Conservation (phyloP, 1,139 yeast species). For the Blastobotrys arbuscula region DNA sequence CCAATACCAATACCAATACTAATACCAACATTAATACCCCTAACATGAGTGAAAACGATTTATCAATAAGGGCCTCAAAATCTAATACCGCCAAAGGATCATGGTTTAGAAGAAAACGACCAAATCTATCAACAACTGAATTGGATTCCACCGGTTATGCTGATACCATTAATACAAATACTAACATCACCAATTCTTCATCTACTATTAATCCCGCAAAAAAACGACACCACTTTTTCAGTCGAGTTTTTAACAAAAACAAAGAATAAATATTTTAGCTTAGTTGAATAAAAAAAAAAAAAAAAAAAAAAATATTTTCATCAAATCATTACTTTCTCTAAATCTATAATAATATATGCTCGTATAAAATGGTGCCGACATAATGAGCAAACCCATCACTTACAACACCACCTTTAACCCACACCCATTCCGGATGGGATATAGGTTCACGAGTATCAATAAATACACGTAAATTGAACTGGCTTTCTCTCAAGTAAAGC, state of each 20-base stretch:
- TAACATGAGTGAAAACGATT: too few relatives aligned
- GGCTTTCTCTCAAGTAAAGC: background rate
- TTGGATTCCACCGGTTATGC: background rate
- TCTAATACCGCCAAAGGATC: background rate
- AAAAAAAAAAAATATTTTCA: background rate
- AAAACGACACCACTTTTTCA: background rate
- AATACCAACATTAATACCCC: too few relatives aligned
- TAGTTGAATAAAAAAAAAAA: background rate
- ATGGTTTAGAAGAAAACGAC: slow-evolving; percentile 7
- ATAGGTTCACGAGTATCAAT: background rate
- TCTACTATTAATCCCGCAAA: background rate
- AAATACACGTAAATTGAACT: slow-evolving; percentile 8
- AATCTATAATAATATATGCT: slow-evolving; percentile 5
- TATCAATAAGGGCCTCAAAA: background rate
- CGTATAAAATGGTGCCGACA: slow-evolving; percentile 7
- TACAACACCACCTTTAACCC: slow-evolving; percentile 5
- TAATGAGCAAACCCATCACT: slow-evolving; percentile 12
- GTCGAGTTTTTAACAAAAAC: background rate
- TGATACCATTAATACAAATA: background rate
- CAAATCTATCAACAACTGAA: background rate
- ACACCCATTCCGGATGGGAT: slow-evolving; percentile 9
- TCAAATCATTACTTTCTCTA: background rate
- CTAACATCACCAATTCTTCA: background rate
- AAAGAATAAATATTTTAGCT: background rate
- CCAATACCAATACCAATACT: background rate